A percentile compares a stretch with the other conserved stretches of the same genome.
Evolutionary conservation across 495 filamentous ascomycete species (phyloP).

Genomic region (Podospora tetraspora): DNA sequence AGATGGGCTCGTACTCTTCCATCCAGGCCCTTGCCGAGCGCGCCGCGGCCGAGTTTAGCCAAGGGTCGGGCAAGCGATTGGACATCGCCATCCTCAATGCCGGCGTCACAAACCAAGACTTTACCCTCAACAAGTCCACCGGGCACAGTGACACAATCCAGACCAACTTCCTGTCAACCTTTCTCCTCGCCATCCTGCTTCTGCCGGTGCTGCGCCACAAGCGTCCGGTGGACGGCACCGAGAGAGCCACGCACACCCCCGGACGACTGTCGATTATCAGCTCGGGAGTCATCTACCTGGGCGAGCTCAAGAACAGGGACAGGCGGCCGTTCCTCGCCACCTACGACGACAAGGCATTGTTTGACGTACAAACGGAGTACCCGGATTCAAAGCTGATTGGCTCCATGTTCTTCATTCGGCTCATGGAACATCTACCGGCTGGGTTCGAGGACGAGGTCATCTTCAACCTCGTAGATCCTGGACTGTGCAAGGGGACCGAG

Average conservation of each 20-base stretch:
- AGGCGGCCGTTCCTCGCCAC: constrained; percentile 26
- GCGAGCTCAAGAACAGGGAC: not conserved
- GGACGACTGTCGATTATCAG: constrained; percentile 2
- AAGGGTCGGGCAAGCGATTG: constrained; percentile 20
- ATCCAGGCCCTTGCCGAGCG: constrained; percentile 38
- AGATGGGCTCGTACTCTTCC: constrained; percentile 44
- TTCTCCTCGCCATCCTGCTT: constrained; percentile 36
- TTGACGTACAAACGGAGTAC: constrained; percentile 22
- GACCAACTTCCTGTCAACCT: constrained; percentile 47
- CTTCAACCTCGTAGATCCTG: constrained; percentile 35
- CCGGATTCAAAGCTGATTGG: constrained; percentile 35
- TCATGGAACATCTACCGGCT: constrained; percentile 17
- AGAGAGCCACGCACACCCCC: not conserved
- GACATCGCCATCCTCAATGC: constrained; percentile 50
- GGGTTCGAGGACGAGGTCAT: constrained; percentile 31
- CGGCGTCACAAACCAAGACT: constrained; percentile 25
- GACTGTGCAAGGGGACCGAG: constrained; percentile 21
- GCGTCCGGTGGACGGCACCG: constrained; percentile 11
- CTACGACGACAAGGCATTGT: constrained; percentile 28
- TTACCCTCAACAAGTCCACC: constrained; percentile 16
- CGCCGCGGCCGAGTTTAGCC: constrained; percentile 21
- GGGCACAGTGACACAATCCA: constrained; percentile 45
- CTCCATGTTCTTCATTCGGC: constrained; percentile 32
- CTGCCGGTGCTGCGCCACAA: constrained; percentile 30
- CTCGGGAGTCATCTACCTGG: not conserved